Conservation (phyloP, 768 basidiomycete species). For the Podaxis sp. region DNA sequence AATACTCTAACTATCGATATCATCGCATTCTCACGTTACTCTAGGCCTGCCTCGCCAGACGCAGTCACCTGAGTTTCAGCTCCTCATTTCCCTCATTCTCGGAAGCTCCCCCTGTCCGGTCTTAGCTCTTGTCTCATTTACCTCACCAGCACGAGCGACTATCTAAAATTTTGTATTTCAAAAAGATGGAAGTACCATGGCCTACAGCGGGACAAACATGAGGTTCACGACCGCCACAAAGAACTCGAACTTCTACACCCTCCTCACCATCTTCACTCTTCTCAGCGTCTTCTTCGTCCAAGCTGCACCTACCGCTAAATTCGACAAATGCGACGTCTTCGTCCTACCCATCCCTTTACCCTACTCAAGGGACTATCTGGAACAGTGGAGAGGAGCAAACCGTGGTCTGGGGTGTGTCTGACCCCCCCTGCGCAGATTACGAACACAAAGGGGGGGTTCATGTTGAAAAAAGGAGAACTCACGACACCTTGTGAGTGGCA, state of each 20-base stretch:
- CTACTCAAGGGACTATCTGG: constrained; percentile 39
- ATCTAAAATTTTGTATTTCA: too few species aligned
- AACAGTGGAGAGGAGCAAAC: constrained; percentile 34
- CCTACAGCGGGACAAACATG: neutral
- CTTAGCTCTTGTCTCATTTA: too few species aligned
- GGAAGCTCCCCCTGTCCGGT: too few species aligned
- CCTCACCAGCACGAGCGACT: too few species aligned
- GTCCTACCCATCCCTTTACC: constrained; percentile 40
- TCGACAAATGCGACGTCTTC: constrained; percentile 45
- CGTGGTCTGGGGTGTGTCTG: constrained; percentile 49
- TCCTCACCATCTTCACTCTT: constrained; percentile 16
- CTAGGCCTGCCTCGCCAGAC: too few species aligned
- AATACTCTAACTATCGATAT: too few species aligned
- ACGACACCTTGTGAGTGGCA: constrained; percentile 30
- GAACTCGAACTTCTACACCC: neutral
- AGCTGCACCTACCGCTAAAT: constrained; percentile 21
- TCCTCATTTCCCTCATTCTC: too few species aligned
- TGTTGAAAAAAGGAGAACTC: constrained; percentile 34
- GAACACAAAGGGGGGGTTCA: constrained; percentile 42
- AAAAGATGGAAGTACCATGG: too few species aligned
- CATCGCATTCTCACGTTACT: too few species aligned
- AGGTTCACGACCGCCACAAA: constrained; percentile 8
- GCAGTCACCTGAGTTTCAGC: too few species aligned
- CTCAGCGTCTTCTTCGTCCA: constrained; percentile 18
- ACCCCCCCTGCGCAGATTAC: constrained; percentile 45